Conservation (phyloP, 345 rosid genomes). For the Punica granatum region DNA sequence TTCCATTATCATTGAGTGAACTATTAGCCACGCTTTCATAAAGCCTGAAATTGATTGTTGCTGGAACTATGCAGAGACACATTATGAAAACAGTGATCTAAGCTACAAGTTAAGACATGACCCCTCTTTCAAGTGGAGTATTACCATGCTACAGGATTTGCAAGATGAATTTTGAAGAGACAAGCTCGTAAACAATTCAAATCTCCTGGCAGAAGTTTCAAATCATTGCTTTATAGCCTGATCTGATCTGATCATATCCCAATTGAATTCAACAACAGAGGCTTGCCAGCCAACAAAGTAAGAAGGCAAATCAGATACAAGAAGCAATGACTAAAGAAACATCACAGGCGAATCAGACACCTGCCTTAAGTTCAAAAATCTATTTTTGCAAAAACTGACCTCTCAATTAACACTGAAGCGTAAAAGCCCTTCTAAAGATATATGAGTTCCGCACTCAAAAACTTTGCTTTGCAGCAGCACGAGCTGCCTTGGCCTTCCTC, state of each 20-base stretch:
- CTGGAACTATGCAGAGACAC: no score
- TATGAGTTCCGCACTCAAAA: neutral
- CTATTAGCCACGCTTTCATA: no score
- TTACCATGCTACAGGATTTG: neutral
- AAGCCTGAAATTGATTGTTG: no score
- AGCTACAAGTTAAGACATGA: no score
- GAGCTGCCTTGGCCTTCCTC: constrained; percentile 46
- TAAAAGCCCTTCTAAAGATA: neutral
- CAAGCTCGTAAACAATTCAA: neutral
- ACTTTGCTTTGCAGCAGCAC: constrained; percentile 23
- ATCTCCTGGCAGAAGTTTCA: neutral
- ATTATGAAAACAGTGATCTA: no score
- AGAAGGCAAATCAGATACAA: neutral
- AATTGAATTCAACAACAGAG: neutral
- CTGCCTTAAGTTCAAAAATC: neutral
- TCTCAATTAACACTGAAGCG: neutral
- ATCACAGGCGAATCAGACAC: neutral
- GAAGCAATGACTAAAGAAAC: neutral
- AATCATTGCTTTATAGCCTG: neutral
- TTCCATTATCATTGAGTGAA: no score
- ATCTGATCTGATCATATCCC: neutral
- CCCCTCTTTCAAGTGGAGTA: no score
- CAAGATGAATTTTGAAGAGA: neutral
- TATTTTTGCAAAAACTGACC: neutral
- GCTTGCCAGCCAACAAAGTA: neutral